Conservation (phyloP, 2,329 filamentous ascomycete genomes). For the Fusarium scirpi region DNA sequence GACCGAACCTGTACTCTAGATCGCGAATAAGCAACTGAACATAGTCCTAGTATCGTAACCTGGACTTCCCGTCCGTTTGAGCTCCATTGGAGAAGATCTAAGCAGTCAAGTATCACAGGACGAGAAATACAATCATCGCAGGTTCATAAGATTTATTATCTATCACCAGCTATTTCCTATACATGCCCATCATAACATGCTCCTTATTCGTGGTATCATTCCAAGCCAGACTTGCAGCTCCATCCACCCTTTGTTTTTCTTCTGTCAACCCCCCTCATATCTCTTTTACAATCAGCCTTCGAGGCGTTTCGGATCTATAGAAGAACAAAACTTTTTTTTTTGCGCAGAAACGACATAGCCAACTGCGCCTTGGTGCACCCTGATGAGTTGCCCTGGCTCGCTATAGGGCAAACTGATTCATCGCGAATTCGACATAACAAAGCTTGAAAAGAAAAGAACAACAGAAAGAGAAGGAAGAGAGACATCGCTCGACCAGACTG, state of each 20-base stretch:
- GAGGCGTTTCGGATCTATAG: slow-evolving; percentile 40
- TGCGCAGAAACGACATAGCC: slow-evolving; percentile 8
- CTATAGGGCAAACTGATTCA: slow-evolving; percentile 23
- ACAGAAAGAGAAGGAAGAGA: slow-evolving; percentile 16
- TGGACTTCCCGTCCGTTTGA: neutral
- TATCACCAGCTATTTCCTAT: slow-evolving; percentile 16
- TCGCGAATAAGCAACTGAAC: neutral
- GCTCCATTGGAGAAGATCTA: neutral
- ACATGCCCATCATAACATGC: slow-evolving; percentile 34
- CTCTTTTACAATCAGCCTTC: slow-evolving; percentile 27
- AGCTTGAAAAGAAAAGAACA: slow-evolving; percentile 5
- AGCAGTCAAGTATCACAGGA: neutral
- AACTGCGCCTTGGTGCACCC: slow-evolving; percentile 10
- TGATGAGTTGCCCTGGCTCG: slow-evolving; percentile 18
- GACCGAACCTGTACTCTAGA: neutral
- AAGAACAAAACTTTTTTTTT: slow-evolving; percentile 3
- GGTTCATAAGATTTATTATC: slow-evolving; percentile 23
- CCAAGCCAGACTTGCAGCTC: slow-evolving; percentile 30
- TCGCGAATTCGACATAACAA: slow-evolving; percentile 21
- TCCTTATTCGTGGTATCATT: slow-evolving; percentile 49
- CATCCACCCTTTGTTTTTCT: neutral
- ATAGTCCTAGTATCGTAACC: neutral
- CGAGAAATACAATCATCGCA: neutral
- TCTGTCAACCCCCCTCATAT: neutral
- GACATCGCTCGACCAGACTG: slow-evolving; percentile 5